Conservation (phyloP, 306 rosid genomes). For the Clitoria ternatea region DNA sequence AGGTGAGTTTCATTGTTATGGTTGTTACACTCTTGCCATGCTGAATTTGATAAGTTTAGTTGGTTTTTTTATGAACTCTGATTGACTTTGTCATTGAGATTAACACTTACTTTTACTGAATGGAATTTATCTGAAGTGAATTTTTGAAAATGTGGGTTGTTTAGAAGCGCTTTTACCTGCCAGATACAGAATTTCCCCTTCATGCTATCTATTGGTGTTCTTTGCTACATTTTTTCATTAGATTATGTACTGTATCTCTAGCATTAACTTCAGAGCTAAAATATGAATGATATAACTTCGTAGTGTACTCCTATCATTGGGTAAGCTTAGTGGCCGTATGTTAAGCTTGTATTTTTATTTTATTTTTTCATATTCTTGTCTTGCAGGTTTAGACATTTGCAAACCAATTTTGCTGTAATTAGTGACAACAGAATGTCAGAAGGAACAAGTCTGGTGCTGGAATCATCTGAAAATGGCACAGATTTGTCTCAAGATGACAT, state of each 20-base stretch:
- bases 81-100: not conserved
- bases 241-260: not conserved
- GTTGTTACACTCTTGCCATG: not conserved
- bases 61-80: not conserved
- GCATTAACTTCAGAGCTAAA: not conserved
- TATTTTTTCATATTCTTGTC: not conserved
- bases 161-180: not conserved
- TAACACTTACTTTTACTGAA: not conserved
- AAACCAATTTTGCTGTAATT: not conserved
- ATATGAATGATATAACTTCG: not conserved
- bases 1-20: not conserved
- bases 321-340: not conserved
- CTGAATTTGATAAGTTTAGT: not conserved
- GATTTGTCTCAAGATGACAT: conserved; percentile 75
- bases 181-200: not conserved
- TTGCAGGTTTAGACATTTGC: conserved; percentile 30
- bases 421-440: conserved; percentile 46
- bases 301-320: not conserved
- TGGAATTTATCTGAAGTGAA: not conserved
- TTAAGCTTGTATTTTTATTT: not conserved
- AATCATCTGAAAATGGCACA: conserved; percentile 73
- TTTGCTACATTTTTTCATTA: not conserved
- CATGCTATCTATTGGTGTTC: not conserved
- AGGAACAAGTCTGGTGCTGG: conserved; percentile 56
- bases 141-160: not conserved